phyloP scores from a whole-genome alignment of 1,139 yeast genomes.

The Debaryomyces fabryi region DNA sequence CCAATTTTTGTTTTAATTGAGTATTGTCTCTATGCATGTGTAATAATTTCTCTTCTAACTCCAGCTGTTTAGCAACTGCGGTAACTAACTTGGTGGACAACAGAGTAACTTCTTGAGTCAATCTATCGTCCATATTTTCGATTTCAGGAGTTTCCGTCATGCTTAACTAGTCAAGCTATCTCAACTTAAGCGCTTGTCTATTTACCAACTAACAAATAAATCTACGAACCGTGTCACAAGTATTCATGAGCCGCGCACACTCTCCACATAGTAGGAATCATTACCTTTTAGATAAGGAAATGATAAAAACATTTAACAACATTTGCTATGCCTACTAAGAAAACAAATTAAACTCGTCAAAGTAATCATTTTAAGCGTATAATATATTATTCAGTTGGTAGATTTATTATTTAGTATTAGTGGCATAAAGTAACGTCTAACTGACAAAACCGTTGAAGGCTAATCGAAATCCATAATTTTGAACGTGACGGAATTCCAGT shows the following conservation, averaged over 20 bases:
- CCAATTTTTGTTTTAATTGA: conserved; percentile 24
- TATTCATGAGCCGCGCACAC: conserved; percentile 7
- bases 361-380: background rate
- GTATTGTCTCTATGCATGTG: conserved; percentile 37
- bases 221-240: conserved; percentile 2
- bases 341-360: background rate
- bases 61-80: conserved; percentile 60
- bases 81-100: conserved; percentile 63
- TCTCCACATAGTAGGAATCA: conserved; percentile 1
- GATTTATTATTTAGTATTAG: background rate
- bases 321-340: background rate
- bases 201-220: conserved; percentile 1
- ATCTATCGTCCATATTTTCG: conserved; percentile 32
- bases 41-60: conserved; percentile 47
- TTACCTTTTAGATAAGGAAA: conserved; percentile 2
- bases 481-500: background rate
- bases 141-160: conserved; percentile 4
- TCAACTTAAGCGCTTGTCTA: background rate
- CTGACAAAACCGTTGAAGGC: background rate
- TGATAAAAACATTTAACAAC: background rate
- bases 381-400: background rate
- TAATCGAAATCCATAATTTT: background rate
- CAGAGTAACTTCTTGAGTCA: conserved; percentile 57
- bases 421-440: background rate
- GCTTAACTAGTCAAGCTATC: background rate